These are phyloP conservation scores for Globisporangium irregulare DNA, from an alignment of 352 stramenopile species.

Conservation along the genomic window DNA sequence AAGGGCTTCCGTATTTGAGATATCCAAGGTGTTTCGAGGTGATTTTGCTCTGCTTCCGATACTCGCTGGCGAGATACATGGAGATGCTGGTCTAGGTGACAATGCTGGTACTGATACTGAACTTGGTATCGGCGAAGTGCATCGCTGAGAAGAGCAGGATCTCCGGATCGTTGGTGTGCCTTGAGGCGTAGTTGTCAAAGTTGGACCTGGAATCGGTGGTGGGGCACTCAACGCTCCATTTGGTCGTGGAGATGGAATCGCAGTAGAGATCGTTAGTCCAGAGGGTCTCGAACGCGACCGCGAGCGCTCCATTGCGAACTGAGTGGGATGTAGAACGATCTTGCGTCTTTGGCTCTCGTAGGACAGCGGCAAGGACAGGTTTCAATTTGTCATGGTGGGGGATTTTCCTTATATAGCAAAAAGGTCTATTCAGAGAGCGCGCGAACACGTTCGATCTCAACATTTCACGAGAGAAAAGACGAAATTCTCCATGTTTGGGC, in stretches of 20 bases:
- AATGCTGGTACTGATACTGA: background rate
- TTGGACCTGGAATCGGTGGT: constrained; percentile 11
- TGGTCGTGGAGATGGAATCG: background rate
- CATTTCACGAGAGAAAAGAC: background rate
- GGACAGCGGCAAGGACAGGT: too few relatives aligned
- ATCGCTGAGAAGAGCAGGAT: constrained; percentile 35
- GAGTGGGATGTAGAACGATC: background rate
- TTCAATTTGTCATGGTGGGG: too few relatives aligned
- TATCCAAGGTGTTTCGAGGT: too few relatives aligned
- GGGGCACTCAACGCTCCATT: background rate
- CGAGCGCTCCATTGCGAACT: constrained; percentile 10
- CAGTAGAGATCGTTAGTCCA: constrained; percentile 9
- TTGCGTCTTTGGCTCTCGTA: background rate
- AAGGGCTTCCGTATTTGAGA: too few relatives aligned
- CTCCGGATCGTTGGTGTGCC: constrained; percentile 10
- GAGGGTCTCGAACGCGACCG: constrained; percentile 7
- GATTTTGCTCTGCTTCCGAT: too few relatives aligned
- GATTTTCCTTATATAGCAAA: too few relatives aligned
- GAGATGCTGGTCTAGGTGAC: background rate
- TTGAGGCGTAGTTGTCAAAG: background rate
- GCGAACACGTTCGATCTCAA: background rate
- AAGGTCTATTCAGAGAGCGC: too few relatives aligned
- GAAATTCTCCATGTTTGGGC: background rate
- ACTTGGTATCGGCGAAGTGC: constrained; percentile 15
- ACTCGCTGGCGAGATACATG: too few relatives aligned